Evolutionary conservation across 148 eudicot species (phyloP).

Genomic region (Pharnaceum exiguum): DNA sequence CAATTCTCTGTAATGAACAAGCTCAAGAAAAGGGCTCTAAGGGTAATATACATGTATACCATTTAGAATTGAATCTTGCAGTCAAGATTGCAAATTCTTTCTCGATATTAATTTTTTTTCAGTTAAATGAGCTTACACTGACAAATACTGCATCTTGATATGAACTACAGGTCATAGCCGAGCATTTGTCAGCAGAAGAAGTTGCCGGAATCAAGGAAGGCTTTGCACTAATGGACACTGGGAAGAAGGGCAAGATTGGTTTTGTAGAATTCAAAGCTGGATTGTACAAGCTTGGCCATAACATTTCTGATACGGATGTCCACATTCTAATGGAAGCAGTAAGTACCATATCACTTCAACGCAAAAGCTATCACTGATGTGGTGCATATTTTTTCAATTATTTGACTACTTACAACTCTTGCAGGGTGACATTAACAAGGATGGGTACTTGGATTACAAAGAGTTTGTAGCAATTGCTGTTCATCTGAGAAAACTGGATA

Average conservation of each 20-base stretch:
- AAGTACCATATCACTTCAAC: slow-evolving; percentile 20
- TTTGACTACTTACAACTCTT: neutral
- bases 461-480: slow-evolving; percentile 79
- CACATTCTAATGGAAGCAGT: slow-evolving; percentile 79
- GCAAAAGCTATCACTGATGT: neutral
- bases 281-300: slow-evolving; percentile 66
- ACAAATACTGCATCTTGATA: neutral
- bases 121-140: neutral
- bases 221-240: slow-evolving; percentile 65
- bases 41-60: slow-evolving; percentile 35
- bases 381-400: neutral
- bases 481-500: slow-evolving; percentile 67
- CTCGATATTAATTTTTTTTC: neutral
- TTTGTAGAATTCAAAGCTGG: slow-evolving; percentile 62
- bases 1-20: slow-evolving; percentile 86
- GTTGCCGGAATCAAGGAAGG: slow-evolving; percentile 61
- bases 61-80: neutral
- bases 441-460: slow-evolving; percentile 53
- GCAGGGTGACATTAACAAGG: slow-evolving; percentile 78
- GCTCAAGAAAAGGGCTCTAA: slow-evolving; percentile 77
- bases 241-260: slow-evolving; percentile 59
- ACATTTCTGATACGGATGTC: slow-evolving; percentile 55
- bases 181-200: slow-evolving; percentile 76
- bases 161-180: slow-evolving; percentile 64
- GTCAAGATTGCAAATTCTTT: neutral